Conservation (phyloP, 164 flowering plant species). For the Vitis riparia region DNA sequence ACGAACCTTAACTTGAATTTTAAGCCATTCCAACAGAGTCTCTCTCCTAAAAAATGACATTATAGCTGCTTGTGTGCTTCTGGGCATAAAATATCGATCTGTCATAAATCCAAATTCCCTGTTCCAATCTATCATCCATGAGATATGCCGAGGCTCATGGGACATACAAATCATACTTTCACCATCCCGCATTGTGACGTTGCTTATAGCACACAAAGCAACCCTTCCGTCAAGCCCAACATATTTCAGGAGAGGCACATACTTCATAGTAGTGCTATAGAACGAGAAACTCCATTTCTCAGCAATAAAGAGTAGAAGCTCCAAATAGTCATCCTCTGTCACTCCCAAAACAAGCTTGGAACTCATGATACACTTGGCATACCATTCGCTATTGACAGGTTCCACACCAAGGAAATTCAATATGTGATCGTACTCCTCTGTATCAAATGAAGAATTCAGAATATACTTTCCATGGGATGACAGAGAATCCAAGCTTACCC, state of each 20-base stretch:
- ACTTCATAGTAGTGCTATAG: constrained; percentile 15
- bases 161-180: constrained; percentile 18
- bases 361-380: constrained; percentile 49
- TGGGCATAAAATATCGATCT: constrained; percentile 33
- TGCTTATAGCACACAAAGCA: constrained; percentile 19
- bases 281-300: constrained; percentile 34
- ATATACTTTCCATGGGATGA: constrained; percentile 48
- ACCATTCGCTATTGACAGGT: constrained; percentile 51
- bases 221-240: constrained; percentile 16
- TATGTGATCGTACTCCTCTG: constrained; percentile 20
- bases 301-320: constrained; percentile 34
- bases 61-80: constrained; percentile 31
- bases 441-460: constrained; percentile 42
- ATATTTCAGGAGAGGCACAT: constrained; percentile 36
- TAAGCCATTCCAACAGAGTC: constrained; percentile 35
- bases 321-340: constrained; percentile 30
- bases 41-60: constrained; percentile 9
- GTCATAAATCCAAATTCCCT: constrained; percentile 26
- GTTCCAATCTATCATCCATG: constrained; percentile 61
- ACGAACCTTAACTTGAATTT: constrained; percentile 10
- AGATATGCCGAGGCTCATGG: neutral
- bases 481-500: constrained; percentile 37
- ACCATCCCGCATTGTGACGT: neutral
- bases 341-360: constrained; percentile 43
- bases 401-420: constrained; percentile 42